Percentiles rank a stretch among this genome's conserved stretches.
Conservation (phyloP, 495 filamentous ascomycete species). For the Cryomyces minteri region DNA sequence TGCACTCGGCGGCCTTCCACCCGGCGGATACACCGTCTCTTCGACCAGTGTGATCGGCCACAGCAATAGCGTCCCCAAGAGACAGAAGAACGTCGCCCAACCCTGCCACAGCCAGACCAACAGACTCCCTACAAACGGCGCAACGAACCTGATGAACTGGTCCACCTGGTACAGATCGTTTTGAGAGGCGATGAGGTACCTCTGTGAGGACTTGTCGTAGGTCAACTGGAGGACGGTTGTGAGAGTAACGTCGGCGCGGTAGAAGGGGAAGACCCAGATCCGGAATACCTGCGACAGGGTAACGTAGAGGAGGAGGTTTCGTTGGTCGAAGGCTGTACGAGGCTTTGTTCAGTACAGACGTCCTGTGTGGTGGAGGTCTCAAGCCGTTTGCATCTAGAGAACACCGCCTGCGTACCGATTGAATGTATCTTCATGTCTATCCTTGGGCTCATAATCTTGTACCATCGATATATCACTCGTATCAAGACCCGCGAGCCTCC, state of each 20-base stretch:
- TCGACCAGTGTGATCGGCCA: conserved; percentile 36
- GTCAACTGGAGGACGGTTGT: conserved; percentile 54
- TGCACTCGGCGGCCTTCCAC: conserved; percentile 1
- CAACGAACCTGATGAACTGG: conserved; percentile 55
- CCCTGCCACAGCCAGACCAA: conserved; percentile 39
- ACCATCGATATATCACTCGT: conserved; percentile 62
- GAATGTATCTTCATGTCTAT: conserved; percentile 53
- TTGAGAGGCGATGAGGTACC: conserved; percentile 54
- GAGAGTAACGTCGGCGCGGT: conserved; percentile 44
- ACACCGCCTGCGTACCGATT: conserved; percentile 33
- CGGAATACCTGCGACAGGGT: conserved; percentile 53
- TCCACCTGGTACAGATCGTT: conserved; percentile 71
- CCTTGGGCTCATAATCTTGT: conserved; percentile 63
- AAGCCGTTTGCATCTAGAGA: not conserved
- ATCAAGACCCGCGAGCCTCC: conserved; percentile 40
- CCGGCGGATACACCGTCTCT: conserved; percentile 9
- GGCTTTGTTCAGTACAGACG: not conserved
- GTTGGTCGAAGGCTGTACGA: conserved; percentile 44
- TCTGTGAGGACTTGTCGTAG: conserved; percentile 12
- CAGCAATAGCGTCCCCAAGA: conserved; percentile 31
- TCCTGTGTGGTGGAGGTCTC: not conserved
- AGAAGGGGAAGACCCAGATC: conserved; percentile 59
- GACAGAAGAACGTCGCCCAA: conserved; percentile 40
- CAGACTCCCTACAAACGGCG: conserved; percentile 21
- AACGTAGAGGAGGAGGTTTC: conserved; percentile 47